phyloP scores from a whole-genome alignment of 2,329 filamentous ascomycete species.

The Lachnellula occidentalis region DNA sequence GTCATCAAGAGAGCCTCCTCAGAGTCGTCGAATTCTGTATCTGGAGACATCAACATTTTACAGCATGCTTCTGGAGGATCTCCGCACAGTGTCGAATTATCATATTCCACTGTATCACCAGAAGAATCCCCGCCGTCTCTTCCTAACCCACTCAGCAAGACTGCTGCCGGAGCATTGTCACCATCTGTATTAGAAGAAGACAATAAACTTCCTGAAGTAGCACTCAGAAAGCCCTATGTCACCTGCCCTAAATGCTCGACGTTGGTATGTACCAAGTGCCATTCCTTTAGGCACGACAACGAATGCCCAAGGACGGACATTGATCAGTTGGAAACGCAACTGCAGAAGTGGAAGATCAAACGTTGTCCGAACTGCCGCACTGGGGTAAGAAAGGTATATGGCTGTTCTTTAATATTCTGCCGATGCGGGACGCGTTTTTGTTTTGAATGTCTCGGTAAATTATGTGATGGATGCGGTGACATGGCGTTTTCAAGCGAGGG shows the following conservation, averaged over 20 bases:
- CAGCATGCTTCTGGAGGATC: not conserved
- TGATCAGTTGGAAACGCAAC: slow-evolving; percentile 31
- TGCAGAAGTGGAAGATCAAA: slow-evolving; percentile 42
- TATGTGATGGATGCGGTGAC: too few species aligned
- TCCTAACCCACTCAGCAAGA: too few species aligned
- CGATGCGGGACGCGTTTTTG: too few species aligned
- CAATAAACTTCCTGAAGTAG: not conserved
- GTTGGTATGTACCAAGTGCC: slow-evolving; percentile 40
- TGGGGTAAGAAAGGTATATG: too few species aligned
- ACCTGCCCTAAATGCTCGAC: slow-evolving; percentile 40
- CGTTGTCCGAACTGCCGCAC: slow-evolving; percentile 37
- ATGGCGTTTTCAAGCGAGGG: too few species aligned
- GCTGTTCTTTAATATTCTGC: too few species aligned
- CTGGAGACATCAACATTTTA: not conserved
- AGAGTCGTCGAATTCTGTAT: not conserved
- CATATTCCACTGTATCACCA: too few species aligned
- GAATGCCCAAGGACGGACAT: slow-evolving; percentile 35
- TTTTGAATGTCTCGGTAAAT: too few species aligned
- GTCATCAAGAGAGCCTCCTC: slow-evolving; percentile 17
- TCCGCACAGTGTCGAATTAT: not conserved
- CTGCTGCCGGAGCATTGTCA: too few species aligned
- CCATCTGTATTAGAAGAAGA: not conserved
- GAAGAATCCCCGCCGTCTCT: too few species aligned
- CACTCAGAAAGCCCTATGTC: slow-evolving; percentile 22
- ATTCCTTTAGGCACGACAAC: slow-evolving; percentile 35